Evolutionary conservation across 306 rosid species (phyloP).

Genomic region (Gleditsia sinensis): DNA sequence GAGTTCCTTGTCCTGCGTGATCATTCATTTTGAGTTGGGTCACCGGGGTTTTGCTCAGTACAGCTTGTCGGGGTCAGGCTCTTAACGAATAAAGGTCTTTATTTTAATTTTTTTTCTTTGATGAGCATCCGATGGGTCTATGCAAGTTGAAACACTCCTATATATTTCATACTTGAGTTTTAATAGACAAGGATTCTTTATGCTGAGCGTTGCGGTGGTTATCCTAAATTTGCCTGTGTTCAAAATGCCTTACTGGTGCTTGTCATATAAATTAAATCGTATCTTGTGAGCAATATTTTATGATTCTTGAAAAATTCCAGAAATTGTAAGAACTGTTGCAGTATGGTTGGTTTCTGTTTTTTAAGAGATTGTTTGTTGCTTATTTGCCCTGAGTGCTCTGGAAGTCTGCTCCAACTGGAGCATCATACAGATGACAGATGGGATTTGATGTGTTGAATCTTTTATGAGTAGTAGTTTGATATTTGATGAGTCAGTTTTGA

Average conservation of each 20-base stretch:
- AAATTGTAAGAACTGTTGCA: constrained; percentile 24
- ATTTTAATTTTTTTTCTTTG: background rate
- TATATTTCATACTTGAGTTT: constrained; percentile 16
- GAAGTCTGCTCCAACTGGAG: constrained; percentile 4
- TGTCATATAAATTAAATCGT: constrained; percentile 5
- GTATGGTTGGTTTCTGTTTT: background rate
- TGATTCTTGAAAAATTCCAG: constrained; percentile 15
- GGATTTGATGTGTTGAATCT: constrained; percentile 12
- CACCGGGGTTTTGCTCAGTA: constrained; percentile 21
- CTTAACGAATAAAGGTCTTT: background rate
- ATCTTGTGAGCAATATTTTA: constrained; percentile 1
- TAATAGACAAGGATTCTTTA: background rate
- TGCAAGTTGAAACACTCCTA: background rate
- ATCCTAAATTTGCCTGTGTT: constrained; percentile 18
- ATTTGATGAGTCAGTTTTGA: constrained; percentile 19
- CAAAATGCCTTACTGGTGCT: constrained; percentile 14
- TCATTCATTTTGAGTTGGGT: constrained; percentile 26
- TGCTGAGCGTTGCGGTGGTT: background rate
- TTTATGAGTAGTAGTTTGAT: constrained; percentile 12
- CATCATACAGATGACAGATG: background rate
- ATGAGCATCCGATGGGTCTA: background rate
- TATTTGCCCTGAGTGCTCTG: background rate
- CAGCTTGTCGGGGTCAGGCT: constrained; percentile 4
- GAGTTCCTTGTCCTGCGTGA: constrained; percentile 28
- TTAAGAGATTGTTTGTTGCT: background rate